Conservation (phyloP, 2,329 filamentous ascomycete species). For the Periconia sp. region DNA sequence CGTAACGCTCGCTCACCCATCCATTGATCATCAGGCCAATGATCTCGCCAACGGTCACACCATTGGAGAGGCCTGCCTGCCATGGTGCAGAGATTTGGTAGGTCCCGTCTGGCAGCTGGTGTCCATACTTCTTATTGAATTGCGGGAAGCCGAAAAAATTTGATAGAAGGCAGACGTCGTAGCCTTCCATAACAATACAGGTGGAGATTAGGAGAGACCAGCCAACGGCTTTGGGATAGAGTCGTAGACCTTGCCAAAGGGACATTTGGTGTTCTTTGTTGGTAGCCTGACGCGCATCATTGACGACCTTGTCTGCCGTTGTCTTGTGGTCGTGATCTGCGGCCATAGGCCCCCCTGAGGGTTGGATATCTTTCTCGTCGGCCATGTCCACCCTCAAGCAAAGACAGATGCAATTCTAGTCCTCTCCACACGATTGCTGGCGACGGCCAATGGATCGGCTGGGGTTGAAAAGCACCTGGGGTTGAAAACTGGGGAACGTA, state of each 20-base stretch:
- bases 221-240: conserved; percentile 85
- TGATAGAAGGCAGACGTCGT: conserved; percentile 80
- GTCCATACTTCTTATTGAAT: conserved; percentile 56
- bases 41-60: conserved; percentile 54
- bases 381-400: conserved; percentile 18
- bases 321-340: conserved; percentile 25
- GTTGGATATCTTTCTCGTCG: conserved; percentile 33
- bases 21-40: conserved; percentile 56
- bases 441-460: too few relatives aligned
- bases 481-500: conserved; percentile 3
- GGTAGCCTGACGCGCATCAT: conserved; percentile 53
- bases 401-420: conserved; percentile 6
- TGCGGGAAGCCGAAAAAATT: conserved; percentile 70
- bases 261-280: conserved; percentile 59
- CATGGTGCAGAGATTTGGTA: conserved; percentile 54
- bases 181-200: conserved; percentile 90
- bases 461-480: conserved; percentile 15
- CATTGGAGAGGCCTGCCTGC: conserved; percentile 56
- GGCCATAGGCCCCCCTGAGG: conserved; percentile 18
- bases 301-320: conserved; percentile 40
- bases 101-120: conserved; percentile 45
- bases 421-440: conserved; percentile 2
- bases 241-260: conserved; percentile 74
- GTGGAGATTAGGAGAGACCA: conserved; percentile 90
- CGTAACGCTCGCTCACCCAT: conserved; percentile 53